Conservation (phyloP, 1,284 basidiomycete genomes). For the Boletus semigastroideus region DNA sequence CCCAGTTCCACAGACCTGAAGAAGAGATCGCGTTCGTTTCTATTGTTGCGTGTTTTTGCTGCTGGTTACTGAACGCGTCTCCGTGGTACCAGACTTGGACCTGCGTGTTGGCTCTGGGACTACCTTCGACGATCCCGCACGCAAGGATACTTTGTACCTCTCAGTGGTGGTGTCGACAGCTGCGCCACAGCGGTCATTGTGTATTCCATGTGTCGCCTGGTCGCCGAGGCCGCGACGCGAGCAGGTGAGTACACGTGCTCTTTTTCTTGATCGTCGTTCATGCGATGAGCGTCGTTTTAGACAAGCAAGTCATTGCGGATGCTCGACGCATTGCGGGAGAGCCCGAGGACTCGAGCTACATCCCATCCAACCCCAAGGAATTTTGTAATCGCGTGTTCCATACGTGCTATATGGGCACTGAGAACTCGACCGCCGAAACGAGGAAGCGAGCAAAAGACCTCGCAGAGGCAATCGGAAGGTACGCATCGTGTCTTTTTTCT, state of each 20-base stretch:
- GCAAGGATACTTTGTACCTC: slow-evolving; percentile 94
- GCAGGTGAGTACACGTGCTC: slow-evolving; percentile 56
- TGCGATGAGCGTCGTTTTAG: slow-evolving; percentile 39
- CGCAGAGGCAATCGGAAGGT: slow-evolving; percentile 88
- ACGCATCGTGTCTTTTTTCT: slow-evolving; percentile 11
- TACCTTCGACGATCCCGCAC: slow-evolving; percentile 92
- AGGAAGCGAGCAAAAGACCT: slow-evolving; percentile 84
- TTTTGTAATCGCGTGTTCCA: slow-evolving; percentile 90
- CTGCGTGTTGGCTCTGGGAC: slow-evolving; percentile 99
- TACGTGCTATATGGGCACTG: slow-evolving; percentile 99
- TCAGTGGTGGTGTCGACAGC: slow-evolving; percentile 97
- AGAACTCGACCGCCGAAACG: slow-evolving; percentile 91
- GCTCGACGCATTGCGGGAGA: slow-evolving; percentile 89
- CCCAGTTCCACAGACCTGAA: slow-evolving; percentile 85
- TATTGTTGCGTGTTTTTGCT: neutral
- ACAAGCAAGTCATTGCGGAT: slow-evolving; percentile 87
- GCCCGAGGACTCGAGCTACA: slow-evolving; percentile 74
- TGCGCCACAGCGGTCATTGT: slow-evolving; percentile 96
- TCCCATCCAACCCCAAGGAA: slow-evolving; percentile 85
- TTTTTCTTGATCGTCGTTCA: neutral
- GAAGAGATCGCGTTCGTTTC: slow-evolving; percentile 91
- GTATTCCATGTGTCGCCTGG: slow-evolving; percentile 93
- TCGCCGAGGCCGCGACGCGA: slow-evolving; percentile 68
- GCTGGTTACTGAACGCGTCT: slow-evolving; percentile 3
- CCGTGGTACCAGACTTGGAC: slow-evolving; percentile 67